Evolutionary conservation across 352 stramenopile genomes (phyloP).

Genomic region (Phytopythium aichiense): DNA sequence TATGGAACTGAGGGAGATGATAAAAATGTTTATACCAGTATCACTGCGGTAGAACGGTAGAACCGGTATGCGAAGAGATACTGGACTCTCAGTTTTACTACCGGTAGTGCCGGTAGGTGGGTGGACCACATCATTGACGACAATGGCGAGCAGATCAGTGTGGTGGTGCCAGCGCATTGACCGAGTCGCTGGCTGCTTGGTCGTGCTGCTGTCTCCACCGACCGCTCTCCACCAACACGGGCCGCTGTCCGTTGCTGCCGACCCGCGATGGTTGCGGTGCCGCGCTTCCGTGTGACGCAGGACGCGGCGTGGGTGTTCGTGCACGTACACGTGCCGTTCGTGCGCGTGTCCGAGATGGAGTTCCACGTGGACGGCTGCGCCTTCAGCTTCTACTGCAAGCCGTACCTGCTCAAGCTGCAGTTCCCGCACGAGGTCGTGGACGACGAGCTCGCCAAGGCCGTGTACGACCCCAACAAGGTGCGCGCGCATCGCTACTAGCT

Average conservation of each 20-base stretch:
- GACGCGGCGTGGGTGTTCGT: slow-evolving; percentile 80
- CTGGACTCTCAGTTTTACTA: too few species aligned
- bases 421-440: slow-evolving; percentile 89
- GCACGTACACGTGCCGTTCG: slow-evolving; percentile 87
- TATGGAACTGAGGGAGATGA: too few species aligned
- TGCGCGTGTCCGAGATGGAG: slow-evolving; percentile 91
- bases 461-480: slow-evolving; percentile 90
- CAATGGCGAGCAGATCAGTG: not conserved
- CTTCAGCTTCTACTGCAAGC: slow-evolving; percentile 96
- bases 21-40: not conserved
- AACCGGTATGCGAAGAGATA: not conserved
- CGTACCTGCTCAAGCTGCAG: slow-evolving; percentile 96
- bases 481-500: not conserved
- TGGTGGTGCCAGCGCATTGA: not conserved
- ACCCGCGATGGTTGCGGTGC: slow-evolving; percentile 61
- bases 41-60: too few species aligned
- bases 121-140: not conserved
- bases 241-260: too few species aligned
- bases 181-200: too few species aligned
- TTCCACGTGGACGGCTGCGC: slow-evolving; percentile 87
- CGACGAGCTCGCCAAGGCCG: slow-evolving; percentile 86
- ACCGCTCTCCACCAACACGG: too few species aligned
- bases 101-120: too few species aligned
- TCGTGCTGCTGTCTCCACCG: too few species aligned
- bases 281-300: slow-evolving; percentile 82